Evolutionary conservation across 23 red algal species (phyloP).

Genomic region (Agarophyton chilense): DNA sequence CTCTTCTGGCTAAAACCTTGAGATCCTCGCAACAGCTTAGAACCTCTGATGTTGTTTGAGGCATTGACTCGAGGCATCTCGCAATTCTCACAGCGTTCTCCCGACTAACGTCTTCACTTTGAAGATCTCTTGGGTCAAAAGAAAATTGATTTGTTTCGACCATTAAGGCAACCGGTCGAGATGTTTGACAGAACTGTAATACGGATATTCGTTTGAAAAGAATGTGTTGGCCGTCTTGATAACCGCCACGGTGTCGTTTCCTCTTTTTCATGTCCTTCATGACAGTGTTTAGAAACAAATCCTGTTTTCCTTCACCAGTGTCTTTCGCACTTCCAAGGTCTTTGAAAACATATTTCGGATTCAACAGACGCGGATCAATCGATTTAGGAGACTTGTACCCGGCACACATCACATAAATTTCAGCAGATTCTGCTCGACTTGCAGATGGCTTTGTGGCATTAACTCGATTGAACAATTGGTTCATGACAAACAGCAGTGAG

Average conservation of each 20-base stretch:
- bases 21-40: constrained; percentile 81
- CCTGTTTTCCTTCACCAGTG: constrained; percentile 20
- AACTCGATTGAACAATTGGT: constrained; percentile 85
- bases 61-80: constrained; percentile 33
- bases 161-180: constrained; percentile 67
- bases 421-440: constrained; percentile 83
- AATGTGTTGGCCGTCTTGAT: constrained; percentile 55
- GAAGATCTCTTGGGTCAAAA: constrained; percentile 21
- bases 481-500: constrained; percentile 86
- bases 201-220: constrained; percentile 57
- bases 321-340: constrained; percentile 49
- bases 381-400: constrained; percentile 71
- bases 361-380: constrained; percentile 80
- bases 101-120: neutral
- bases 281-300: constrained; percentile 51
- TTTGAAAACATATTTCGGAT: constrained; percentile 93
- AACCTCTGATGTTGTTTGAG: constrained; percentile 56
- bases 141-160: constrained; percentile 39
- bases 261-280: constrained; percentile 46
- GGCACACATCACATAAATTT: constrained; percentile 92
- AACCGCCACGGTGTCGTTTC: constrained; percentile 64
- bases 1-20: constrained; percentile 76
- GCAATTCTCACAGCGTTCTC: constrained; percentile 27
- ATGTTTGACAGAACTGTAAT: constrained; percentile 51
- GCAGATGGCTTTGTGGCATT: constrained; percentile 92